These are phyloP conservation scores for Hypocrella siamensis DNA, from an alignment of 2,329 filamentous ascomycete species.

Conservation along the genomic window DNA sequence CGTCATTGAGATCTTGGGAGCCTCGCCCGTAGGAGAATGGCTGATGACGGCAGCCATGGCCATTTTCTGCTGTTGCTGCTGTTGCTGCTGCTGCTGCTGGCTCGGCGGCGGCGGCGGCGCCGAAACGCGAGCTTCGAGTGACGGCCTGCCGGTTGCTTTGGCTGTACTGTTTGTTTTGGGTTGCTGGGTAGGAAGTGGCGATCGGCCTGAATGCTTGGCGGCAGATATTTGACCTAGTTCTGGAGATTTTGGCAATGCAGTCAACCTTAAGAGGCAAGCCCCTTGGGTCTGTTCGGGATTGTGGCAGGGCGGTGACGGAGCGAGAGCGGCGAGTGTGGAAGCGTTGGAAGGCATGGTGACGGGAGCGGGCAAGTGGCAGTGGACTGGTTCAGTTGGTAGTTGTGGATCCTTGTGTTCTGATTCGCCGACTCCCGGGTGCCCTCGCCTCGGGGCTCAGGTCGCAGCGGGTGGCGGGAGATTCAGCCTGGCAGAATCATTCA, in stretches of 20 bases:
- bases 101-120: conserved; percentile 17
- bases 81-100: too few species aligned
- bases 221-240: too few species aligned
- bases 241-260: too few species aligned
- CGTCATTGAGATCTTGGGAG: conserved; percentile 45
- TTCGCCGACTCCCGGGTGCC: too few species aligned
- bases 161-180: conserved; percentile 5
- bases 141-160: conserved; percentile 12
- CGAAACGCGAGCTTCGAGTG: conserved; percentile 14
- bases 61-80: too few species aligned
- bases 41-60: conserved; percentile 32
- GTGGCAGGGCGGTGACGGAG: conserved; percentile 7
- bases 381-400: too few species aligned
- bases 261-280: too few species aligned
- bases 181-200: conserved; percentile 9
- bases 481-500: too few species aligned
- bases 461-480: too few species aligned
- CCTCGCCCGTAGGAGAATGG: conserved; percentile 21
- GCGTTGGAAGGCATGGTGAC: conserved; percentile 10
- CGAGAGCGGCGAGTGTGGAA: conserved; percentile 7
- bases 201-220: too few species aligned
- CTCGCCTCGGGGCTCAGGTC: too few species aligned
- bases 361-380: conserved; percentile 2
- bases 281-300: background rate
- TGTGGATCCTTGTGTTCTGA: too few species aligned